phyloP scores from a whole-genome alignment of 371 early-diverging fungal genomes.

The Mucor irregularis region DNA sequence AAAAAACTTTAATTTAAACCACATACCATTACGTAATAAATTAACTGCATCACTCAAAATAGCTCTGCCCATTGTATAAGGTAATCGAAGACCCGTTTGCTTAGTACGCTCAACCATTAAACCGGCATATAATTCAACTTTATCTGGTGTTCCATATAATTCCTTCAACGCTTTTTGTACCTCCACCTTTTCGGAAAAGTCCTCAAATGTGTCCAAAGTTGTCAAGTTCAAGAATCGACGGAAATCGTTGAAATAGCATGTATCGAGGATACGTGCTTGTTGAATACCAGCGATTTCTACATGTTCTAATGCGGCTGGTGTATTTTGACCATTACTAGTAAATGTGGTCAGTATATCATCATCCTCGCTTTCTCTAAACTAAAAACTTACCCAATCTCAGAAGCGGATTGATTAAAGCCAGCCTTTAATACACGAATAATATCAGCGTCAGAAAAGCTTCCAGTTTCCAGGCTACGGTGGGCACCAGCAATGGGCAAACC shows the following conservation, averaged over 20 bases:
- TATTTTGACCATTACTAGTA: slow-evolving; percentile 47
- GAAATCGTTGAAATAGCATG: slow-evolving; percentile 53
- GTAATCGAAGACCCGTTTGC: slow-evolving; percentile 41
- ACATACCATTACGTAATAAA: slow-evolving; percentile 51
- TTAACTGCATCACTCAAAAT: slow-evolving; percentile 58
- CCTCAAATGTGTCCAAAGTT: slow-evolving; percentile 37
- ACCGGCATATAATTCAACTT: slow-evolving; percentile 55
- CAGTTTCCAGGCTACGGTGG: slow-evolving; percentile 39
- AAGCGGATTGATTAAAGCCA: slow-evolving; percentile 33
- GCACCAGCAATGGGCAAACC: slow-evolving; percentile 42
- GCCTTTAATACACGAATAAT: slow-evolving; percentile 22
- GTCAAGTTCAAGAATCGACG: slow-evolving; percentile 41
- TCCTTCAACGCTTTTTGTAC: slow-evolving; percentile 45
- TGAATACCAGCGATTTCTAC: slow-evolving; percentile 53
- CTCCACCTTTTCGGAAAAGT: slow-evolving; percentile 38
- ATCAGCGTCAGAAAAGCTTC: slow-evolving; percentile 36
- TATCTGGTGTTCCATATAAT: slow-evolving; percentile 43
- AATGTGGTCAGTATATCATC: too few species aligned
- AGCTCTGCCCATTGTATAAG: slow-evolving; percentile 51
- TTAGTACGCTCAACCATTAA: slow-evolving; percentile 47
- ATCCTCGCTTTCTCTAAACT: too few species aligned
- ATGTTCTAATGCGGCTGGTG: slow-evolving; percentile 40
- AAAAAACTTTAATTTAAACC: too few species aligned
- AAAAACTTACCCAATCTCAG: slow-evolving; percentile 39
- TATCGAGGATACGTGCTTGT: slow-evolving; percentile 35